Percentiles rank a stretch among this genome's conserved stretches.
These are phyloP conservation scores for Pythium brassicae DNA, from an alignment of 352 stramenopile species.

Conservation along the genomic window DNA sequence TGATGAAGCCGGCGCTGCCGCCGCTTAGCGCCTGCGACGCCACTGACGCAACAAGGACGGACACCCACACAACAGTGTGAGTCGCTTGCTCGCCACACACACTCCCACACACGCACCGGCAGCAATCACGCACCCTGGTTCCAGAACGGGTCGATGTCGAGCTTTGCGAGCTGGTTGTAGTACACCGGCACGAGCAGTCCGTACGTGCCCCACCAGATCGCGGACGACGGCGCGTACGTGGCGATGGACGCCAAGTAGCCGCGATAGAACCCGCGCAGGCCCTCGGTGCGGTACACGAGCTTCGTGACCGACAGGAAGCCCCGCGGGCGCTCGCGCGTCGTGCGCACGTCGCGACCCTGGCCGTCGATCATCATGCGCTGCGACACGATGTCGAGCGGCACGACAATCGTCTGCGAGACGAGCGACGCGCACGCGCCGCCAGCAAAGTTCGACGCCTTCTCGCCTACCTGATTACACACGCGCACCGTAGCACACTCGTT, in stretches of 20 bases:
- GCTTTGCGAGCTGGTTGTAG: conserved; percentile 53
- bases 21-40: conserved; percentile 73
- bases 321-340: conserved; percentile 49
- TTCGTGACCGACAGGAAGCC: conserved; percentile 62
- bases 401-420: conserved; percentile 82
- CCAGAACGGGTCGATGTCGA: conserved; percentile 64
- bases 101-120: neutral
- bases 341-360: conserved; percentile 57
- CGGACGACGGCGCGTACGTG: conserved; percentile 82
- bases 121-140: conserved; percentile 57
- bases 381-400: conserved; percentile 86
- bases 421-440: conserved; percentile 73
- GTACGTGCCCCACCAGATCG: conserved; percentile 87
- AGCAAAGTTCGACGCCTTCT: conserved; percentile 75
- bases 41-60: conserved; percentile 26
- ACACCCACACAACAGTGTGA: no score
- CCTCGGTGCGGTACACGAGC: conserved; percentile 57
- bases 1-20: conserved; percentile 73
- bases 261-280: conserved; percentile 75
- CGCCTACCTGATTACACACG: conserved; percentile 23
- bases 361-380: conserved; percentile 88
- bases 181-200: conserved; percentile 74
- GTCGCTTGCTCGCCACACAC: neutral
- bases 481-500: neutral
- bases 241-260: conserved; percentile 83